phyloP scores from a whole-genome alignment of 306 rosid genomes.

The Myrica gale region DNA sequence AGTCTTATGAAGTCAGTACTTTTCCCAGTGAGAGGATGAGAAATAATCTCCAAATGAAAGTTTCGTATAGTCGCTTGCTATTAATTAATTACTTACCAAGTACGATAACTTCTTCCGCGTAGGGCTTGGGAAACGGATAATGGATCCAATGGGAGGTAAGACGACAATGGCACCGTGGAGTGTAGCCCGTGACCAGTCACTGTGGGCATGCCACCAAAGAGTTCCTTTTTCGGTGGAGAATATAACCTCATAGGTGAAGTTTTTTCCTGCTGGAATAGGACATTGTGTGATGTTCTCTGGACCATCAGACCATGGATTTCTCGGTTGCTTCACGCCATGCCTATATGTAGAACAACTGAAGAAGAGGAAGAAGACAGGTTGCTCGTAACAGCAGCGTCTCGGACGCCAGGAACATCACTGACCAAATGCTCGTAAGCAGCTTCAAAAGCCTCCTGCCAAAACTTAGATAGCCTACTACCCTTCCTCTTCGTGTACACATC shows the following conservation, averaged over 20 bases:
- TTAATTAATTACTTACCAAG: constrained; percentile 16
- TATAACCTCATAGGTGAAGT: constrained; percentile 29
- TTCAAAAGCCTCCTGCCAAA: constrained; percentile 80
- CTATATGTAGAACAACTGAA: neutral
- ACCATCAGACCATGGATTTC: constrained; percentile 45
- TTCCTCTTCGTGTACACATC: constrained; percentile 55
- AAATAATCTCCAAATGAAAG: neutral
- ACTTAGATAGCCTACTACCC: constrained; percentile 45
- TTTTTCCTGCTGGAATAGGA: constrained; percentile 26
- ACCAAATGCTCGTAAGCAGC: constrained; percentile 74
- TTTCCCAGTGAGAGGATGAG: neutral
- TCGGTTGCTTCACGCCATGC: constrained; percentile 41
- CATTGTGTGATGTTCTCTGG: constrained; percentile 43
- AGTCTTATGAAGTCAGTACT: neutral
- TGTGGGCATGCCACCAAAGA: constrained; percentile 52
- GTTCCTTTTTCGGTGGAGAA: constrained; percentile 41
- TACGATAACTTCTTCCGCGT: constrained; percentile 10
- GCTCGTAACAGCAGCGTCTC: constrained; percentile 61
- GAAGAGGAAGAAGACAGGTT: neutral
- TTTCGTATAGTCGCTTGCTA: neutral
- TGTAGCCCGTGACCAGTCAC: constrained; percentile 41
- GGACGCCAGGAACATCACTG: constrained; percentile 50
- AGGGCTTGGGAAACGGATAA: constrained; percentile 32
- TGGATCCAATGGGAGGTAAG: neutral
- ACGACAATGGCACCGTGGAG: constrained; percentile 34